phyloP scores from a whole-genome alignment of 345 rosid species.

The Geranium rotundifolium region DNA sequence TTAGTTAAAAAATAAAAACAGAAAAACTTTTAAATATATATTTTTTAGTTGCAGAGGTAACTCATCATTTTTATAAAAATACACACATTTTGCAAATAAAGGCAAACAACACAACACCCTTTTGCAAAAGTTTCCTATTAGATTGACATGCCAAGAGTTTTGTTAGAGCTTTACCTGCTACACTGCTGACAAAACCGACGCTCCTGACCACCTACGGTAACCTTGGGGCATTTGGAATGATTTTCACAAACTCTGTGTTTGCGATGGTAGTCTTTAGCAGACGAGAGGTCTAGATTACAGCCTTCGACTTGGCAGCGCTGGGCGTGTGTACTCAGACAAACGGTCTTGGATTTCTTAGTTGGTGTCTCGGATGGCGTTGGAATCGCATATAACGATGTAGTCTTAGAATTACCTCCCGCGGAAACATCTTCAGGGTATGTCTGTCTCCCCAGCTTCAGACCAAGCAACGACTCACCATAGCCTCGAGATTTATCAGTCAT shows the following conservation, averaged over 20 bases:
- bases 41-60: too few relatives aligned
- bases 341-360: constrained; percentile 53
- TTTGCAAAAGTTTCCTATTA: too few relatives aligned
- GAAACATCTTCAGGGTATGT: constrained; percentile 54
- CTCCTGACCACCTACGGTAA: constrained; percentile 62
- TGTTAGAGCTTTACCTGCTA: constrained; percentile 53
- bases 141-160: too few relatives aligned
- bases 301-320: constrained; percentile 73
- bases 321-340: constrained; percentile 29
- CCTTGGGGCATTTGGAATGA: constrained; percentile 75
- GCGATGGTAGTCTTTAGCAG: constrained; percentile 74
- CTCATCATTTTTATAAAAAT: too few relatives aligned
- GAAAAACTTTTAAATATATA: too few relatives aligned
- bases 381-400: constrained; percentile 24
- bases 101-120: too few relatives aligned
- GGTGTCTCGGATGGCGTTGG: constrained; percentile 33
- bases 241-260: constrained; percentile 76
- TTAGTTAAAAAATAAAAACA: too few relatives aligned
- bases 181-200: constrained; percentile 97
- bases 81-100: too few relatives aligned
- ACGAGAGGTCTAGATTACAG: constrained; percentile 69
- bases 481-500: constrained; percentile 27
- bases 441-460: constrained; percentile 72
- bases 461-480: constrained; percentile 60
- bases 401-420: constrained; percentile 36